These are phyloP conservation scores for Globisporangium recalcitrans DNA, from an alignment of 352 stramenopile species.

Conservation along the genomic window DNA sequence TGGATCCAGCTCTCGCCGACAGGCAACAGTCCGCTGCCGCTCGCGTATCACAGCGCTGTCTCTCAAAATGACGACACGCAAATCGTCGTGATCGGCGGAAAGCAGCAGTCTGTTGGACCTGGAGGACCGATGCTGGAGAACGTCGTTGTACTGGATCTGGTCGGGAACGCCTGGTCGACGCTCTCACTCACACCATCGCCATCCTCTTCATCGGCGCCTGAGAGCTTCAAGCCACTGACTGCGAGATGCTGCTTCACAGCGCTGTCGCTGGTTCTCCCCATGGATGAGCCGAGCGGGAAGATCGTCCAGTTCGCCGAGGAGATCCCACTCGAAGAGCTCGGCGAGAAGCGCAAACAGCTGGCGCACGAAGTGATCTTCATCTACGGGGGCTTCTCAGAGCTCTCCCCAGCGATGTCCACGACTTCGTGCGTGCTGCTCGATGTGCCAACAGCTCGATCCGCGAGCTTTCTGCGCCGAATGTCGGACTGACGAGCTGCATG, in stretches of 20 bases:
- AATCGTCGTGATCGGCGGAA: conserved; percentile 48
- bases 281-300: conserved; percentile 18
- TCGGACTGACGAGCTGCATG: conserved; percentile 38
- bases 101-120: conserved; percentile 13
- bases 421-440: conserved; percentile 43
- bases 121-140: conserved; percentile 23
- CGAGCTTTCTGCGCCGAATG: conserved; percentile 27
- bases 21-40: conserved; percentile 42
- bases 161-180: conserved; percentile 36
- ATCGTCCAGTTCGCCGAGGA: conserved; percentile 21
- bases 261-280: conserved; percentile 28
- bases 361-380: conserved; percentile 33
- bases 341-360: background rate
- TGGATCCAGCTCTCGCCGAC: conserved; percentile 43
- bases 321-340: conserved; percentile 13
- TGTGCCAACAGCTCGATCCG: conserved; percentile 19
- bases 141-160: conserved; percentile 51
- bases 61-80: conserved; percentile 24
- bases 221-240: conserved; percentile 15
- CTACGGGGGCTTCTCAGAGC: conserved; percentile 49
- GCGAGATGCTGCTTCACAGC: conserved; percentile 30
- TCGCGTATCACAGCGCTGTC: conserved; percentile 44
- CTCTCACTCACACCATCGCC: conserved; percentile 14
- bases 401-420: conserved; percentile 17
- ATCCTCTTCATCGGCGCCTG: background rate